A percentile compares a stretch with the other conserved stretches of the same genome.
Conservation (phyloP, 163 green algal genomes). For the Volvox carteri region DNA sequence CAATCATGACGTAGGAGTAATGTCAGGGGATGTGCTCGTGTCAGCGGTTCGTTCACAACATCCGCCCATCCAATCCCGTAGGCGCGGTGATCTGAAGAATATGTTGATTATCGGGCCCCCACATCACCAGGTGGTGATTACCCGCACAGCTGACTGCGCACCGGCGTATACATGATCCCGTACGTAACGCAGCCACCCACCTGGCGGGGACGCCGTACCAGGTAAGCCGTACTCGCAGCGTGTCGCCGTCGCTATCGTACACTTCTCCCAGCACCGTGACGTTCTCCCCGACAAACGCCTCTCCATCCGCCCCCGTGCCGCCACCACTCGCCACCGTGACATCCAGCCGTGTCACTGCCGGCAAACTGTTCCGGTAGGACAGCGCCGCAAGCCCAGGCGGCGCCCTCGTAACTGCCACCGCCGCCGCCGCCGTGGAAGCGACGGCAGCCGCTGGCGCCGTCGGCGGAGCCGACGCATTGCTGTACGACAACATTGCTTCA, state of each 20-base stretch:
- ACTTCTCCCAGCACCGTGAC: neutral
- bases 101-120: too few species aligned
- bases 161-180: too few species aligned
- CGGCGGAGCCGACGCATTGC: neutral
- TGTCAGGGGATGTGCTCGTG: too few species aligned
- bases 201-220: constrained; percentile 39
- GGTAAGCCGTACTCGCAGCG: constrained; percentile 16
- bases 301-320: constrained; percentile 32
- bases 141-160: too few species aligned
- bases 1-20: too few species aligned
- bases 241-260: constrained; percentile 20
- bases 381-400: neutral
- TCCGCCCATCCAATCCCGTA: too few species aligned
- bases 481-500: neutral
- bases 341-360: neutral
- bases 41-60: too few species aligned
- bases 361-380: neutral
- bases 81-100: too few species aligned
- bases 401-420: neutral
- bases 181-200: constrained; percentile 1
- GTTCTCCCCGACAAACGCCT: constrained; percentile 41
- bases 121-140: too few species aligned
- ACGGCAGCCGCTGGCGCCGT: neutral
- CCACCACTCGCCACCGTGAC: neutral
- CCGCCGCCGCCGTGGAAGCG: neutral